Conservation (phyloP, 2,329 filamentous ascomycete genomes). For the Bipolaris sorokiniana region DNA sequence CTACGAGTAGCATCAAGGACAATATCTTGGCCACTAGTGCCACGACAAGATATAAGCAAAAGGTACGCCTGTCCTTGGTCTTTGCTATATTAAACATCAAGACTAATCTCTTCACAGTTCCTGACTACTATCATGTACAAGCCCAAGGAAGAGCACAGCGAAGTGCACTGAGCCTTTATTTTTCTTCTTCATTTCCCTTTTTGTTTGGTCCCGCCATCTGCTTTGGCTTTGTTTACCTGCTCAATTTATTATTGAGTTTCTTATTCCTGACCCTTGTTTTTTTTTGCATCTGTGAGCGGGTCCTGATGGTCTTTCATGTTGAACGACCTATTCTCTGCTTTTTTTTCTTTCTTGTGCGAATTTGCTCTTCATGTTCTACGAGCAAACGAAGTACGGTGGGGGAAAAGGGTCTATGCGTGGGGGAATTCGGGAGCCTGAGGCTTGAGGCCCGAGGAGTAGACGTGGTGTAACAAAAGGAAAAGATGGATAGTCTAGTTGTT, state of each 20-base stretch:
- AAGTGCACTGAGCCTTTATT: slow-evolving; percentile 4
- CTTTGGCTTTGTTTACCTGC: neutral
- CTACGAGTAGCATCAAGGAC: slow-evolving; percentile 97
- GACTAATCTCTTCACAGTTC: slow-evolving; percentile 65
- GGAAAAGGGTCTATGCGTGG: too few species aligned
- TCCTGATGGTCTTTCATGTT: neutral
- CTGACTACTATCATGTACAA: slow-evolving; percentile 98
- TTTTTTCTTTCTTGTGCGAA: too few species aligned
- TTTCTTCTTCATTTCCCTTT: neutral
- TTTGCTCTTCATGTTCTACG: too few species aligned
- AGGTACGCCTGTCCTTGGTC: slow-evolving; percentile 63
- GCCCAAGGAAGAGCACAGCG: slow-evolving; percentile 64
- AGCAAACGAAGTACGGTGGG: too few species aligned
- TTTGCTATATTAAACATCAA: slow-evolving; percentile 5
- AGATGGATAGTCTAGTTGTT: too few species aligned
- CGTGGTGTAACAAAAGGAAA: too few species aligned
- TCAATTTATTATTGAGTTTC: neutral
- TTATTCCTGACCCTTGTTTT: neutral
- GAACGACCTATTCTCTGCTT: too few species aligned
- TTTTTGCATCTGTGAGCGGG: neutral
- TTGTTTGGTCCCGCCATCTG: neutral
- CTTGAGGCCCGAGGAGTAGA: too few species aligned
- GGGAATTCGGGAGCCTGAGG: too few species aligned
- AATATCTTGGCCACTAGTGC: slow-evolving; percentile 93
- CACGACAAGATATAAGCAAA: slow-evolving; percentile 96